Evolutionary conservation across 1,284 basidiomycete genomes (phyloP), one percentile per base, ranked within the genome.

Genomic region (Athelia psychrophila): DNA sequence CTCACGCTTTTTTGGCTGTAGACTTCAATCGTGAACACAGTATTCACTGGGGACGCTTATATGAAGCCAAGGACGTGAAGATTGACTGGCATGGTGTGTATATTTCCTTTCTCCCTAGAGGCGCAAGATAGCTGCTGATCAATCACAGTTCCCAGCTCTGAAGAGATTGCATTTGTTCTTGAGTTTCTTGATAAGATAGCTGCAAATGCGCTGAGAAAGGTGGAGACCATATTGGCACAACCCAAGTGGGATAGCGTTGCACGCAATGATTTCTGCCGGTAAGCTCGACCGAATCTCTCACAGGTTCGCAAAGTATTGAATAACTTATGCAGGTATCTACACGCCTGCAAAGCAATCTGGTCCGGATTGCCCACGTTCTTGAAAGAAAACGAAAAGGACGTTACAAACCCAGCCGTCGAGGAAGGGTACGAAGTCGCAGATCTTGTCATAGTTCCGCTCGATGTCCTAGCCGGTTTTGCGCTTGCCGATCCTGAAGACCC

Each of bases 251-350:
- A 91, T 61, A 84, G 77, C 52, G 76, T 83, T 18, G 86, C 87
- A 72, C 84, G 90, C 27, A 98, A 97, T 66, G 95, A 98, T 68
- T 97, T 98, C 66, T 98, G 95, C 69, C 84, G 96, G 79, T 87
- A 73, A 54, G 77, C 75, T 63, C 16, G 32, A 36, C 52, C 51
- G 40, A 15, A 46, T 44, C 22, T 46, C 53, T 50, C 35, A 47
- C n/a, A n/a, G n/a, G n/a, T n/a, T n/a, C n/a, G n/a, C n/a, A n/a
- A n/a, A n/a, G n/a, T n/a, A n/a, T n/a, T n/a, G n/a, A n/a, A n/a
- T n/a, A n/a, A n/a, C n/a, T n/a, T n/a, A n/a, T n/a, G n/a, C 60
- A 90, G 88, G 46, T 84, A 81, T 60, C 68, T 91, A 18, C 75
- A 84, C 54, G 77, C 81, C 23, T 78, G 82, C 22, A 78, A 85